Evolutionary conservation across 2,329 filamentous ascomycete species (phyloP).

Genomic region (Mollisia scopiformis): DNA sequence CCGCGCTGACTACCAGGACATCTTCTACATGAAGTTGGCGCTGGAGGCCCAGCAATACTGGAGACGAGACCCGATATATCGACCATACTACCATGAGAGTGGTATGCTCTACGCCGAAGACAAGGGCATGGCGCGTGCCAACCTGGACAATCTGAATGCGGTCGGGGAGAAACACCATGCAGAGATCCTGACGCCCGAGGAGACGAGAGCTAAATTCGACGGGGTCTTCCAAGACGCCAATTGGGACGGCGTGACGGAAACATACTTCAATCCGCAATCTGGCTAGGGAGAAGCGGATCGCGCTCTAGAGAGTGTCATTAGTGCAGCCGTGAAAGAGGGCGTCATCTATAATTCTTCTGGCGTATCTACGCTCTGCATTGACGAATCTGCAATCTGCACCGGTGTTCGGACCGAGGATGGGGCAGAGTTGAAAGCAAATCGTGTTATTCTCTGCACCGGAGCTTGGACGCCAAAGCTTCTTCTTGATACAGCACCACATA

Average conservation of each 20-base stretch:
- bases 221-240: constrained; percentile 43
- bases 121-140: constrained; percentile 47
- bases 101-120: constrained; percentile 52
- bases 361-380: constrained; percentile 49
- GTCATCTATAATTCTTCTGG: constrained; percentile 48
- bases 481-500: constrained; percentile 52
- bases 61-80: constrained; percentile 49
- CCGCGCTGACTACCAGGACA: constrained; percentile 58
- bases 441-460: constrained; percentile 57
- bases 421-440: constrained; percentile 50
- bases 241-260: constrained; percentile 42
- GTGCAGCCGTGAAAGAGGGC: constrained; percentile 46
- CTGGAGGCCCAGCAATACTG: constrained; percentile 52
- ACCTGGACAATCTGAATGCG: constrained; percentile 43
- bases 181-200: constrained; percentile 46
- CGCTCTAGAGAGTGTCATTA: constrained; percentile 48
- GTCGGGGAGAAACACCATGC: constrained; percentile 42
- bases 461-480: constrained; percentile 59
- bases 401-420: constrained; percentile 56
- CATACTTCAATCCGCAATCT: constrained; percentile 52
- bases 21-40: constrained; percentile 53
- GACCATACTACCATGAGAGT: constrained; percentile 49
- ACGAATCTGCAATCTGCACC: constrained; percentile 46
- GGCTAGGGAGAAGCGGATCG: constrained; percentile 55
- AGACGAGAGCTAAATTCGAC: constrained; percentile 43